Evolutionary conservation across 2,329 filamentous ascomycete species (phyloP), one percentile per base, ranked within the genome.

Genomic region (Claviceps pusilla): DNA sequence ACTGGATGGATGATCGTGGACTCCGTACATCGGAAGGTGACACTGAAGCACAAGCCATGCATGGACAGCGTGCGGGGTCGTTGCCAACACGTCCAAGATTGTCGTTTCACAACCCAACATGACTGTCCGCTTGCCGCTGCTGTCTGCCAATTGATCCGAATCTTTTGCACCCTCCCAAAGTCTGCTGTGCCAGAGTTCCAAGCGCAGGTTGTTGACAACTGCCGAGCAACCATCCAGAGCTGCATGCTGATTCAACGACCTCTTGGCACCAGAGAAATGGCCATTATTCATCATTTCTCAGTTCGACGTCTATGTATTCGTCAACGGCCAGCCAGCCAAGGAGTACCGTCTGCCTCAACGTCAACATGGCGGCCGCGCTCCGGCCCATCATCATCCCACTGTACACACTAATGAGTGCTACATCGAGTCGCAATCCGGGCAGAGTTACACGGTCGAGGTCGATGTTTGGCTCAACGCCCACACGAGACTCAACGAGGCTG

Each of bases 381-480:
- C 16, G 7, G 10, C 35, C 4, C 7, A 19, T 19, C 42, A 3
- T 11, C 6, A 6, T 35, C 3, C 11, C 7, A n/a, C 24, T n/a
- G 2, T 19, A 3, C 53, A 50, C 0, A 50, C n/a, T 2, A 55
- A 43, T 7, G 49, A 31, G 10, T 61, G 57, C 29, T 65, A 61
- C 9, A 63, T 66, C 4, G 62, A 65, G 33, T 62, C 62, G 3
- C 55, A 54, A 14, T 58, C 58, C 1, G 59, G 55, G 1, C 57
- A 57, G 1, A 35, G 54, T 0, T 65, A 61, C 31, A 7, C 47
- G 2, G n/a, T 65, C 11, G 56, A 61, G 33, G 2, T 50, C 1
- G 39, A 16, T 0, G 7, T 57, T 2, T 24, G 53, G 2, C 5
- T 42, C 1, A n/a, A 43, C 54, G 56, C 9, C 11, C 29, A 12